These are phyloP conservation scores for Ophiognomonia clavigignenti-juglandacearum DNA, from an alignment of 2,329 filamentous ascomycete species.

Conservation along the genomic window DNA sequence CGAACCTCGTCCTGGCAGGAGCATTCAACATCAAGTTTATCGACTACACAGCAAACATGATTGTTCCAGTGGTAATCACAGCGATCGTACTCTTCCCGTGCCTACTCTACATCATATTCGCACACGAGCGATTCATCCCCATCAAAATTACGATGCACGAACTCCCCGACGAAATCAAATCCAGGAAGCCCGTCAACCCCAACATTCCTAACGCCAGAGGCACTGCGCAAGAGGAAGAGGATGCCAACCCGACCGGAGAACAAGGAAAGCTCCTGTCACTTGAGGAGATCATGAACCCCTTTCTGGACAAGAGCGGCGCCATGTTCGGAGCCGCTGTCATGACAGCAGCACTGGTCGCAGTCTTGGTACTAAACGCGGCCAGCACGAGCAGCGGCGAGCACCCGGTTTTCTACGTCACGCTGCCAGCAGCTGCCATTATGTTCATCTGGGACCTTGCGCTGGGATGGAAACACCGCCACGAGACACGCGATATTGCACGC, in stretches of 20 bases:
- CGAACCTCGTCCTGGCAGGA: constrained; percentile 68
- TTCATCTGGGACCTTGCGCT: constrained; percentile 61
- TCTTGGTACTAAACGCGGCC: constrained; percentile 62
- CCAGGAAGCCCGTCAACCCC: constrained; percentile 60
- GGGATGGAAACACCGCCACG: constrained; percentile 58
- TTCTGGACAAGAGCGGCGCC: constrained; percentile 62
- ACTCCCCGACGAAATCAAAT: constrained; percentile 51
- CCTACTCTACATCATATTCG: constrained; percentile 65
- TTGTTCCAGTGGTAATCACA: constrained; percentile 66
- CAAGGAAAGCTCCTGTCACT: constrained; percentile 54
- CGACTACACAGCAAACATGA: constrained; percentile 72
- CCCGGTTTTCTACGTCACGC: constrained; percentile 64
- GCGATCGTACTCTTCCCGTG: constrained; percentile 65
- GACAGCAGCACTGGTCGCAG: constrained; percentile 59
- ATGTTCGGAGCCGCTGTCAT: constrained; percentile 61
- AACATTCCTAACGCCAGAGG: constrained; percentile 64
- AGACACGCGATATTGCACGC: constrained; percentile 58
- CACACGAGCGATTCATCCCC: constrained; percentile 59
- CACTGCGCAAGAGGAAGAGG: constrained; percentile 47
- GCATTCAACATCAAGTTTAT: constrained; percentile 70
- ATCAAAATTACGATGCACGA: constrained; percentile 63
- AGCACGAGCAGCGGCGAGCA: constrained; percentile 42
- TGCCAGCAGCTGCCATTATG: constrained; percentile 65
- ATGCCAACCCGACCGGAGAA: constrained; percentile 38
- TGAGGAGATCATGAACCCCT: constrained; percentile 72